Conservation (phyloP, 148 eudicot genomes). For the Rhododendron ovatum region DNA sequence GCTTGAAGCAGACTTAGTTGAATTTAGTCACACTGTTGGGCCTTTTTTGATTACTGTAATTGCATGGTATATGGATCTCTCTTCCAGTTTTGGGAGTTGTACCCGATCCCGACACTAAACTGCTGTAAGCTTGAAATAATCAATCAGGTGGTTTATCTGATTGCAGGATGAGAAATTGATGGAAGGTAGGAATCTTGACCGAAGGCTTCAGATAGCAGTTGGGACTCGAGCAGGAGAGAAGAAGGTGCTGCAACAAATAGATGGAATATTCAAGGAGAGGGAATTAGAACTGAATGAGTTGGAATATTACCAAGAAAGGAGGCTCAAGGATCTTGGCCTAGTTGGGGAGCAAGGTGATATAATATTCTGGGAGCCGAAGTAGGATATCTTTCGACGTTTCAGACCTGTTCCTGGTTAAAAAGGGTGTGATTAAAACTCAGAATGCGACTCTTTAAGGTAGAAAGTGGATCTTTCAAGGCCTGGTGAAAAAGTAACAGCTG, state of each 20-base stretch:
- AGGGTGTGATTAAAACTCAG: background rate
- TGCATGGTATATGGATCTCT: background rate
- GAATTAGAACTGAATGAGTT: conserved; percentile 58
- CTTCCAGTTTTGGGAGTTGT: background rate
- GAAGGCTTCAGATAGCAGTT: conserved; percentile 51
- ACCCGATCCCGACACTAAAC: background rate
- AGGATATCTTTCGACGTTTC: background rate
- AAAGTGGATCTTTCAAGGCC: background rate
- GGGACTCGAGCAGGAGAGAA: conserved; percentile 81
- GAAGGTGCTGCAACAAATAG: conserved; percentile 78
- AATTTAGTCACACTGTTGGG: background rate
- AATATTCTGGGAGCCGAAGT: conserved; percentile 76
- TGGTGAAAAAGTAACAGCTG: background rate
- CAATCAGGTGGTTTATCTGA: background rate
- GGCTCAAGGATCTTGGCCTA: conserved; percentile 87
- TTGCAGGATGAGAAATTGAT: conserved; percentile 75
- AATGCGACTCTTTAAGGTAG: background rate
- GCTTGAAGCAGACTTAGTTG: background rate
- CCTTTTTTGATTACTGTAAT: background rate
- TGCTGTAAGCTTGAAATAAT: background rate
- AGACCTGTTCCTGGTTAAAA: background rate
- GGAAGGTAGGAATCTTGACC: conserved; percentile 47
- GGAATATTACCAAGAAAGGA: conserved; percentile 92
- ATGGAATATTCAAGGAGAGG: conserved; percentile 54
- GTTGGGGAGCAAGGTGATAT: conserved; percentile 88